Evolutionary conservation across 2,329 filamentous ascomycete species (phyloP), one percentile per base, ranked within the genome.

Genomic region (Phyllosticta citriasiana): DNA sequence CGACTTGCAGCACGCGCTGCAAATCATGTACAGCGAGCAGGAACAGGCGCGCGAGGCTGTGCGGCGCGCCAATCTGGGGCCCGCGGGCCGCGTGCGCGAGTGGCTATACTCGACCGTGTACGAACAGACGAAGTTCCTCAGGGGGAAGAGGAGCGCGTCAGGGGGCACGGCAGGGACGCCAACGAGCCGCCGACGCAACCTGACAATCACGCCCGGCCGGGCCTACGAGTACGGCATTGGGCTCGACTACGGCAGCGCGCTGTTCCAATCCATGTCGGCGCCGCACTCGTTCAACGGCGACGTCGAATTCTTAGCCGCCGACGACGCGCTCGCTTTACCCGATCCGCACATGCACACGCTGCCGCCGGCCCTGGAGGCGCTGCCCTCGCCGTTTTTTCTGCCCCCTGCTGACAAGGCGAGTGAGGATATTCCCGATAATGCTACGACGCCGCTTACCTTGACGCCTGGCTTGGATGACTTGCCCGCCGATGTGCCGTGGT

Each of bases 1-100:
- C 12, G 56, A 55, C 35, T 33, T 58, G 1, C 60, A 62, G 24
- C 71, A 75, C 26, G 73, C 79, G 2, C 74, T 84, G 56, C 74
- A 79, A 1, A 75, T 77, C 35, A 77, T 84, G 24, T 83, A 80
- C 59, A 80, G 78, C 24, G 77, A 81, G 55, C 82, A 84, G 64
- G 80, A 84, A 66, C 74, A 79, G 51, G 68, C 77, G 33, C 74
- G 82, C 35, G 76, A 81, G 62, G 24, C 64, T 74, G 55, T 59
- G 27, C 30, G 61, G 22, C 57, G 61, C 56, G 57, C 40, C 25
- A 59, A 57, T 25, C 55, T 58, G 12, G 65, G 63, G 2, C 70
- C 76, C 57, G 16, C 59, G 3, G 54, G 54, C 68, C 73, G 60
- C 67, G 71, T 61, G 64, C 69, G 52, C 62, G 61, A 57, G 64